Evolutionary conservation across 495 filamentous ascomycete species (phyloP).

Genomic region (Evansstolkia leycettana): DNA sequence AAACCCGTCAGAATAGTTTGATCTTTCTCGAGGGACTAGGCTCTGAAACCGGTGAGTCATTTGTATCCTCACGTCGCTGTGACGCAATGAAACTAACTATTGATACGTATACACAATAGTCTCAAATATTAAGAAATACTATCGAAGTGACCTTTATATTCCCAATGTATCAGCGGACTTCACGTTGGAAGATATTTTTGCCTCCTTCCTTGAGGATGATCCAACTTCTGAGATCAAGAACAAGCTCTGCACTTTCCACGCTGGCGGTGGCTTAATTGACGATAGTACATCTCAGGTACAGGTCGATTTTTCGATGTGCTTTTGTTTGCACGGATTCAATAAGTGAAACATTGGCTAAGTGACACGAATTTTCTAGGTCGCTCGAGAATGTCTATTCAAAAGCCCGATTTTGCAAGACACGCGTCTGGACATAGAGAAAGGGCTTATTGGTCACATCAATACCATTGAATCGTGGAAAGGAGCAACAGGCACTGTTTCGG

Average conservation of each 20-base stretch:
- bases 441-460: constrained; percentile 9
- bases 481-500: constrained; percentile 6
- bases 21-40: constrained; percentile 37
- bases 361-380: constrained; percentile 3
- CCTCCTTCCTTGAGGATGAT: constrained; percentile 10
- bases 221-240: constrained; percentile 1
- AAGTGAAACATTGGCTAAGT: constrained; percentile 4
- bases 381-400: constrained; percentile 12
- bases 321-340: not conserved
- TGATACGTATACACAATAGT: not conserved
- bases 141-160: too few species aligned
- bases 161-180: not conserved
- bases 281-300: not conserved
- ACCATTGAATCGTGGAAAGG: constrained; percentile 17
- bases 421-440: constrained; percentile 4
- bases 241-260: constrained; percentile 1
- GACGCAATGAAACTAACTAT: not conserved
- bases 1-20: constrained; percentile 17
- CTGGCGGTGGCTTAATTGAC: not conserved
- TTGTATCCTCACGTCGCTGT: not conserved
- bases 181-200: constrained; percentile 5
- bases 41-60: constrained; percentile 25
- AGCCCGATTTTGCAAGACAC: constrained; percentile 9
- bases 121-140: too few species aligned
- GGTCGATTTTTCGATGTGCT: not conserved